phyloP scores from a whole-genome alignment of 108 stramenopile genomes.

The Conticribra guillardii region DNA sequence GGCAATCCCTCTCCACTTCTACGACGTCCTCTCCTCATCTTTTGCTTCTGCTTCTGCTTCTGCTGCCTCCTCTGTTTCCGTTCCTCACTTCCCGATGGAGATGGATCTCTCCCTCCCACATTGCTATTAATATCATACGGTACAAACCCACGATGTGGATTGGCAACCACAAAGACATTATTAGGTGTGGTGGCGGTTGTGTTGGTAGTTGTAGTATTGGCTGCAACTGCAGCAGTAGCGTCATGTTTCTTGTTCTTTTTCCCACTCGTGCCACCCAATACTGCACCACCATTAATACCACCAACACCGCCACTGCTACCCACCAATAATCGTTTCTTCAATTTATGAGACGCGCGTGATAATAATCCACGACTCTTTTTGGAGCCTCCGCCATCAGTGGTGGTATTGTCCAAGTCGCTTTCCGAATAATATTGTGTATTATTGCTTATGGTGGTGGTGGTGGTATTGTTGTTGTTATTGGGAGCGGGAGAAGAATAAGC shows the following conservation, averaged over 20 bases:
- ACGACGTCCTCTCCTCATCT: background rate
- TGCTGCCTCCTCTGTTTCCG: background rate
- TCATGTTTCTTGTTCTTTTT: too few relatives aligned
- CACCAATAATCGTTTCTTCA: constrained; percentile 18
- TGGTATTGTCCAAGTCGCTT: background rate
- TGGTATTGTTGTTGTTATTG: background rate
- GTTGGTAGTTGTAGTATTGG: too few relatives aligned
- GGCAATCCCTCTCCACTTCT: background rate
- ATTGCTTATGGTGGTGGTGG: background rate
- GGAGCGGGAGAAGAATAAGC: too few relatives aligned
- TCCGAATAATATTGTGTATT: background rate
- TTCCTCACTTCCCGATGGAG: constrained; percentile 5
- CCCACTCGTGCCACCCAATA: too few relatives aligned
- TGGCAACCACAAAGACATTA: too few relatives aligned
- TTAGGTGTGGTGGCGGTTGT: too few relatives aligned
- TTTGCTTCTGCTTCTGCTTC: background rate
- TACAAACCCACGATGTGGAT: too few relatives aligned
- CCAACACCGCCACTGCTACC: background rate
- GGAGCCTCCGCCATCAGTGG: too few relatives aligned
- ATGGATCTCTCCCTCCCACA: constrained; percentile 29
- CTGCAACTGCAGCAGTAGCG: too few relatives aligned
- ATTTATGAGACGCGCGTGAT: constrained; percentile 23
- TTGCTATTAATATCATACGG: too few relatives aligned
- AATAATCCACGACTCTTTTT: constrained; percentile 22
- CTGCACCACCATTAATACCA: background rate